Base-by-base conservation (phyloP, 177 flowering plant genomes). In the Tripterygium wilfordii region DNA sequence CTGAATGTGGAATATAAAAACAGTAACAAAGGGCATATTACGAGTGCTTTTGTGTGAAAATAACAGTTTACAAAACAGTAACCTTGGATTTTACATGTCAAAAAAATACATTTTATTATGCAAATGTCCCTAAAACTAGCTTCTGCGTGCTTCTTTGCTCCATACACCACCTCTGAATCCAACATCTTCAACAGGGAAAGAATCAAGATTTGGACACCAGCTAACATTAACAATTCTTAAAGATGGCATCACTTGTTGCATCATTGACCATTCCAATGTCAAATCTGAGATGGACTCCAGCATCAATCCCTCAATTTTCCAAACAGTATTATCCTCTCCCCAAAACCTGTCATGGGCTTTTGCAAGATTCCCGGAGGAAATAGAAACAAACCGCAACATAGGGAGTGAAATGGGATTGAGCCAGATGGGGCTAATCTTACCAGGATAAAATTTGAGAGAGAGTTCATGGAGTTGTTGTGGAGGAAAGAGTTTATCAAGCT, bases 81-180 rank as follows among this genome's bases (percentile, higher is more conserved):
- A n/a, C n/a, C n/a, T n/a, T n/a, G n/a, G n/a, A n/a, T n/a, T n/a
- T n/a, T n/a, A n/a, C n/a, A n/a, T n/a, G n/a, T n/a, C n/a, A n/a
- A n/a, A n/a, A n/a, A n/a, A n/a, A n/a, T n/a, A n/a, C n/a, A n/a
- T n/a, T n/a, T n/a, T n/a, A n/a, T n/a, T n/a, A n/a, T n/a, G n/a
- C n/a, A n/a, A n/a, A n/a, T n/a, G n/a, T n/a, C n/a, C n/a, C n/a
- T n/a, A n/a, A n/a, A n/a, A n/a, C n/a, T n/a, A 38, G 30, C 41
- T 40, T 10, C 41, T 16, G 2, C 41, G 58, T 15, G 54, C 54
- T 42, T 51, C 68, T 60, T 57, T 70, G 18, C 41, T 66, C 82
- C 82, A 77, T 0, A 62, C 49, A 14, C 70, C 82, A 1, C 82
- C 76, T 64, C 62, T 77, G 19, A 70, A 77, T 10, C 71, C 79